Evolutionary conservation across 139 green algal genomes (phyloP).

Genomic region (Diplosphaera chodatii): DNA sequence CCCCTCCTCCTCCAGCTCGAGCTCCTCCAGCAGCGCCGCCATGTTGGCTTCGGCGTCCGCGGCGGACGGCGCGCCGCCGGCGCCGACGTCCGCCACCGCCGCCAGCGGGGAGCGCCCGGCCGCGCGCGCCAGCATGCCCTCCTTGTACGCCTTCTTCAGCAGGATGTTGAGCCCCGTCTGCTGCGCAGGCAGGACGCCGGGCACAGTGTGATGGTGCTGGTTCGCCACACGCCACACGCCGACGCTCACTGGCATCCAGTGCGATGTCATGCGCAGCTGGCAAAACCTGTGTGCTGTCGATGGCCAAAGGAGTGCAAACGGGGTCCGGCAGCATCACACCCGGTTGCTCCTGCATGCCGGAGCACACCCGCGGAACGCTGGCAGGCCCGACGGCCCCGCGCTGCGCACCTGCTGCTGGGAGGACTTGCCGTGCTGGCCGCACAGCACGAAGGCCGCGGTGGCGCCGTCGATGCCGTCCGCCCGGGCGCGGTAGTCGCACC

Average conservation of each 20-base stretch:
- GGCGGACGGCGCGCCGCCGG: constrained; percentile 3
- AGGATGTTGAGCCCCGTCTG: background rate
- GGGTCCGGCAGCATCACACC: too few relatives aligned
- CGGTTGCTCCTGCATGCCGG: background rate
- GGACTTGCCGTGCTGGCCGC: constrained; percentile 53
- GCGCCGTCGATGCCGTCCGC: constrained; percentile 59
- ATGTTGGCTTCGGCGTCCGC: constrained; percentile 46
- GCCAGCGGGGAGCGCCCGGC: constrained; percentile 2
- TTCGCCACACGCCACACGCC: too few relatives aligned
- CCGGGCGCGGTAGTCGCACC: constrained; percentile 50
- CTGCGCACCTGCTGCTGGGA: constrained; percentile 45
- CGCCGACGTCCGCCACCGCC: background rate
- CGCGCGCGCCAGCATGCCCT: constrained; percentile 27
- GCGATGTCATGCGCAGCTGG: too few relatives aligned
- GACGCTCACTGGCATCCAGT: too few relatives aligned
- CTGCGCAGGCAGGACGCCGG: too few relatives aligned
- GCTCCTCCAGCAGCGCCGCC: constrained; percentile 47
- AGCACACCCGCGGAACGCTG: too few relatives aligned
- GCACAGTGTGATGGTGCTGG: background rate
- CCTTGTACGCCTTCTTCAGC: constrained; percentile 39
- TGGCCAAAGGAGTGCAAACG: too few relatives aligned
- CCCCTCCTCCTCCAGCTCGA: constrained; percentile 17
- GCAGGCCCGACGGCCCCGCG: too few relatives aligned
- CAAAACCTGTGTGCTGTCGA: too few relatives aligned
- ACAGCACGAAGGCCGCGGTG: constrained; percentile 55